Evolutionary conservation across 352 stramenopile genomes (phyloP), one percentile per base, ranked within the genome.

Genomic region (Phytopythium vexans): DNA sequence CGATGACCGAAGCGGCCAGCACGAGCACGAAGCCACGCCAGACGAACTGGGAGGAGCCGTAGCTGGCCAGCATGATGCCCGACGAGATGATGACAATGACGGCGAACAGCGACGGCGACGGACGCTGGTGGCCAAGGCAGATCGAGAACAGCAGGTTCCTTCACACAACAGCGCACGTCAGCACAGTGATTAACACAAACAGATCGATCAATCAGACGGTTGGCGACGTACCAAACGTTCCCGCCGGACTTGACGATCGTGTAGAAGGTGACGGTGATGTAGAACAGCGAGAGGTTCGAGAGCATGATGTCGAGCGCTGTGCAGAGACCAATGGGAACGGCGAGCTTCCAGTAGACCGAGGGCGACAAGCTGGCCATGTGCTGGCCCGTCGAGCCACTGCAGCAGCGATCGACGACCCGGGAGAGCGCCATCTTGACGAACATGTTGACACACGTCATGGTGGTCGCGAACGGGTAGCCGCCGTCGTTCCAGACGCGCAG

Each of bases 251-350:
- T 92, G 43, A 90, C 81, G 41, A 94, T 79, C 31, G 86, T 95
- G 67, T 92, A 93, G 57, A 95, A 86, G 27, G 82, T 90, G 12
- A 94, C 84, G 0, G 79, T 92, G 58, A 94, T 89, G 68, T 92
- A 95, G 40, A 89, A 77, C 54, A 94, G 80, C 58, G 83, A 92
- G 14, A 88, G 43, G 58, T 94, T 94, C 10, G 80, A 92, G 32
- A 89, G 56, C 66, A 89, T 85, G 37, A 95, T 88, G 64, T 94
- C 83, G 8, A 92, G 73, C n/a, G 79, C 77, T 8, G 86, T 93
- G 64, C 71, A 89, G 32, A 91, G 49, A 9, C 83, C 82, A 38
- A 93, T 90, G 16, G 86, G 83, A 38, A 93, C 77, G 12, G 80
- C 84, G 16, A 92, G 62, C 34, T 70, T 70, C 77, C 79, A 88